Evolutionary conservation across 768 basidiomycete species (phyloP), one percentile per base, ranked within the genome.

Genomic region (Collybiopsis luxurians): DNA sequence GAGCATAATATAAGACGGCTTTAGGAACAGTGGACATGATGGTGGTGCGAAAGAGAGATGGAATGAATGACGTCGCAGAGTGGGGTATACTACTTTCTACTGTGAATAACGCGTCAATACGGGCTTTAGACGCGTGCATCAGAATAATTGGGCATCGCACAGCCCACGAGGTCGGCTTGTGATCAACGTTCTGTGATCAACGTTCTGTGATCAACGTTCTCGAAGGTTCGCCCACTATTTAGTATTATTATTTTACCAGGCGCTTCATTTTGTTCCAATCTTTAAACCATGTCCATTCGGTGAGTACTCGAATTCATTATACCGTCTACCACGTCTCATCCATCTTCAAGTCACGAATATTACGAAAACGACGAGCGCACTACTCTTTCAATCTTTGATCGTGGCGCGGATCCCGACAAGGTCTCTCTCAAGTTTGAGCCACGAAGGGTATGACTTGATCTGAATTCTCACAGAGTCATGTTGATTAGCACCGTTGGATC

Each of bases 321-420:
- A 28, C 0, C n/a, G 21, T 17, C 11, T 23, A 11, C 7, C 38
- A 39, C 6, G 28, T 11, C 27, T 31, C 50, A 39, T 11, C 10
- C 17, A 15, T 47, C n/a, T 36, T 56, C 6, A 27, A 92, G 90
- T 70, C 85, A 93, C 74, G 90, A 92, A 69, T 94, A 89, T 70
- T 94, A 93, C 70, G 92, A 94, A 72, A 89, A 86, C 12, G 91
- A 93, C 62, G 89, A 92, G 58, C 78, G 67, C 60, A 67, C 92
- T 55, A 88, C 76, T 19, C 67, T 94, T 64, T 86, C 89, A 55
- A 76, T 94, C 65, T 93, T 92, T 65, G 87, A 94, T 72, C 82
- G 84, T 62, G 84, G 84, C 62, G 90, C 83, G 39, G 84, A 92
- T 69, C 81, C 87, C 13, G 77, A 72, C 24, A 70, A 81, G 62